These are phyloP conservation scores for Cytospora chrysosperma DNA, from an alignment of 2,329 filamentous ascomycete species.

Conservation along the genomic window DNA sequence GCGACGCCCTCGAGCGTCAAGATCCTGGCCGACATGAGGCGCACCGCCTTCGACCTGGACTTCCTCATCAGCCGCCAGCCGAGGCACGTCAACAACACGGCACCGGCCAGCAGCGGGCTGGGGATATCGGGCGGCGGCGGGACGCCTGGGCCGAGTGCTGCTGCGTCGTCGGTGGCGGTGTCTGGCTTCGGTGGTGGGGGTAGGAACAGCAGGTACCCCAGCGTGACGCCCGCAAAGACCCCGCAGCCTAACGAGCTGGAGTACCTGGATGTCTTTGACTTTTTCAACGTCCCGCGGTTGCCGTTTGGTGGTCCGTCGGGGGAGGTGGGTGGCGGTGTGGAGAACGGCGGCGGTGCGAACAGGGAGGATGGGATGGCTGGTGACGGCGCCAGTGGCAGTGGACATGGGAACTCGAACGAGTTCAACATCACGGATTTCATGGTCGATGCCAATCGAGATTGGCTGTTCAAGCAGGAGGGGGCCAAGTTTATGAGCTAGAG, in stretches of 20 bases:
- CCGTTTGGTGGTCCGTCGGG: conserved; percentile 42
- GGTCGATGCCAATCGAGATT: conserved; percentile 71
- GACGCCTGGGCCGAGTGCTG: conserved; percentile 24
- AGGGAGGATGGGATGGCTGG: conserved; percentile 16
- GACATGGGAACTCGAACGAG: conserved; percentile 49
- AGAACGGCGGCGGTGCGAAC: conserved; percentile 27
- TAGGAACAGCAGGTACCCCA: conserved; percentile 45
- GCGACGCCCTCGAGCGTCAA: conserved; percentile 75
- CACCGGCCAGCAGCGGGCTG: conserved; percentile 23
- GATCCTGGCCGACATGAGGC: conserved; percentile 87
- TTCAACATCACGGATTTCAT: conserved; percentile 79
- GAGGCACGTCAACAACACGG: conserved; percentile 38
- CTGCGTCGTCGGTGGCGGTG: neutral
- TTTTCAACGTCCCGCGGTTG: conserved; percentile 86
- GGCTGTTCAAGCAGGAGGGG: conserved; percentile 62
- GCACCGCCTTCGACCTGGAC: conserved; percentile 87
- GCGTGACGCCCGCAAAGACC: conserved; percentile 61
- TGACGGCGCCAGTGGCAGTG: conserved; percentile 21
- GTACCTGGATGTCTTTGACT: conserved; percentile 90
- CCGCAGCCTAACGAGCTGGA: conserved; percentile 82
- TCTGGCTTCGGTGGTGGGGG: conserved; percentile 22
- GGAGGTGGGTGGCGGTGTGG: conserved; percentile 30
- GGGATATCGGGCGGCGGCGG: conserved; percentile 21
- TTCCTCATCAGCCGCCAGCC: conserved; percentile 85
- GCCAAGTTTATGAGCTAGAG: conserved; percentile 29